Base-by-base conservation (phyloP, 768 basidiomycete genomes). In the Serendipita vermifera region DNA sequence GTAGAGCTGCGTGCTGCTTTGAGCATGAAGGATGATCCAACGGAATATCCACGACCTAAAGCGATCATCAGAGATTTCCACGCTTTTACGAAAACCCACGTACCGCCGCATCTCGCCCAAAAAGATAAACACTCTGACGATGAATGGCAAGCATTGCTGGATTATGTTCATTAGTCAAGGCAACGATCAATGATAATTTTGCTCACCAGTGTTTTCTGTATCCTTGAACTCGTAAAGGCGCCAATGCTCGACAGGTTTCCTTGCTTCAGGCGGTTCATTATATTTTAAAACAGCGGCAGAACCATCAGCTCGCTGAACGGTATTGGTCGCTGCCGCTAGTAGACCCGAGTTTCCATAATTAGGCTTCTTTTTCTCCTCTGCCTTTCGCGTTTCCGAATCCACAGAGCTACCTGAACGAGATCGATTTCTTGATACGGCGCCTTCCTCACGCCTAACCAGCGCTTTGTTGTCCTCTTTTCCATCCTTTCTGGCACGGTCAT, bases 201-300 rank as follows among this genome's bases (percentile, higher is more conserved):
- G 73, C 87, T 68, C 65, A 94, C 94, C 93, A 51, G 83, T 74
- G 75, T 97, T 87, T 62, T 96, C 91, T 55, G 77, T 78, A 20
- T 87, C 94, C 70, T 98, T 98, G 77, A 98, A 99, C 32, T 97
- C 93, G 65, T 98, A 99, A 59, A 99, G 65, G 66, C 96, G 76
- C 96, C 96, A 98, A 15, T 87, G 86, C 32, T 86, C 69, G 3
- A 75, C 70, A 7, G 96, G 94, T 65, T 93, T 97, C 61, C 96
- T 74, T 27, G 94, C 96, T 74, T 99, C 96, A 4, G 96, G 92
- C 14, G 96, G 96, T 68, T 99, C 96, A 60, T 98, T 93, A 68
- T 99, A 99, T 69, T 98, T 99, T 60, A 99, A 73, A 39, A 96
- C 80, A 4, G 85, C 83, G 62, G 73, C 82, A 53, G 79, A 79